Conservation (phyloP, 2,329 filamentous ascomycete genomes). For the Trematosphaeria pertusa region DNA sequence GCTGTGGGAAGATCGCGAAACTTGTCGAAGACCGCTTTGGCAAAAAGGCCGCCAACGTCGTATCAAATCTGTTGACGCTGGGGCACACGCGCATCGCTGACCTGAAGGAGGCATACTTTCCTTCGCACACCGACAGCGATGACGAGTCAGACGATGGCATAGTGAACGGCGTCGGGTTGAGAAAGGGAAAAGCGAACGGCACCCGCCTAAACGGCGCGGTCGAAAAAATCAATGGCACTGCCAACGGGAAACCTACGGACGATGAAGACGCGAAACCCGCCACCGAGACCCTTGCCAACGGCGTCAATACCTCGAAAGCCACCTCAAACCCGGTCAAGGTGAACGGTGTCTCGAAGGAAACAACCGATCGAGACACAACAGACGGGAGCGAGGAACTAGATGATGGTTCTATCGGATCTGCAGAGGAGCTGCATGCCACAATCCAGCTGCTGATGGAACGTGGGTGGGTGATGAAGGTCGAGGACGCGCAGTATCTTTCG, state of each 20-base stretch:
- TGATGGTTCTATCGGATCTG: constrained; percentile 26
- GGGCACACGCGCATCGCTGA: constrained; percentile 79
- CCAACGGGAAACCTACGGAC: constrained; percentile 5
- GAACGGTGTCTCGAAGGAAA: constrained; percentile 5
- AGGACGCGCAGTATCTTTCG: constrained; percentile 55
- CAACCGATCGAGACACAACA: too few relatives aligned
- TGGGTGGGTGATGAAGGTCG: constrained; percentile 72
- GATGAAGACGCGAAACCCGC: neutral
- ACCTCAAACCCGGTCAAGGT: neutral
- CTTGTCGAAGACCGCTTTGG: constrained; percentile 78
- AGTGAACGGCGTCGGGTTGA: constrained; percentile 28
- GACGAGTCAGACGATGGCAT: constrained; percentile 42
- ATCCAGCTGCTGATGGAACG: constrained; percentile 63
- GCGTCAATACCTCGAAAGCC: neutral
- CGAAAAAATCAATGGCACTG: constrained; percentile 19
- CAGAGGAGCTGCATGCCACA: constrained; percentile 51
- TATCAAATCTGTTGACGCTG: constrained; percentile 76
- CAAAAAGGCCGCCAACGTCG: constrained; percentile 73
- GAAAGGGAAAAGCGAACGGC: constrained; percentile 32
- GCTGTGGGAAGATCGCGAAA: constrained; percentile 81
- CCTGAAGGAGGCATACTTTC: constrained; percentile 68
- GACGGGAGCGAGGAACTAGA: constrained; percentile 5
- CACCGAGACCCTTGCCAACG: neutral
- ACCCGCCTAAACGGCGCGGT: constrained; percentile 27
- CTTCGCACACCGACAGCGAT: constrained; percentile 37